A percentile compares a stretch with the other conserved stretches of the same genome.
Conservation (phyloP, 306 rosid species). For the Astragalus membranaceus region DNA sequence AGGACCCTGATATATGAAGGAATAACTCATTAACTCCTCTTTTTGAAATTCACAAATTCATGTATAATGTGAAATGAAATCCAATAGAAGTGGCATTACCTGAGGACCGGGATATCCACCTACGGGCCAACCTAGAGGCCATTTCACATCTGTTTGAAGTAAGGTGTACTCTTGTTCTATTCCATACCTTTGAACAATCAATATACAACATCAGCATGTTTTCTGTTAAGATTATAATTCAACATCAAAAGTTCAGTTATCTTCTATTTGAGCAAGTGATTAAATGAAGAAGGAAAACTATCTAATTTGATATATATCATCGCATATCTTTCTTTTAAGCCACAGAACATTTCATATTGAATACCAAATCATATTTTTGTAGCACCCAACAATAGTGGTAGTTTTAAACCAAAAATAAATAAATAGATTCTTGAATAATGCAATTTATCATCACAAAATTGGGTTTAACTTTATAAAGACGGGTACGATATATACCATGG, state of each 20-base stretch:
- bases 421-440: neutral
- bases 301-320: no score
- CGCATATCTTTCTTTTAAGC: neutral
- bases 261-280: neutral
- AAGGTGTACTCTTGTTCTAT: conserved; percentile 99
- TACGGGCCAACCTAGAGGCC: conserved; percentile 98
- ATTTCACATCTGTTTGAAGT: conserved; percentile 81
- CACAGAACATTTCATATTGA: neutral
- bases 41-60: neutral
- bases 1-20: conserved; percentile 63
- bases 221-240: conserved; percentile 16
- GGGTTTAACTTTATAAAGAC: neutral
- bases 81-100: conserved; percentile 35
- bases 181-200: conserved; percentile 67
- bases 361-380: neutral
- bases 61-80: conserved; percentile 19
- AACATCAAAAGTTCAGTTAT: conserved; percentile 12
- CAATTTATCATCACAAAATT: neutral
- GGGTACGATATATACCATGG: conserved; percentile 56
- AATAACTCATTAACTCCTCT: neutral
- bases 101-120: conserved; percentile 99
- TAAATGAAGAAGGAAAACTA: conserved; percentile 1
- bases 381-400: neutral
- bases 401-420: neutral
- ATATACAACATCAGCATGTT: conserved; percentile 27